Conservation (phyloP, 169 alveolate species). For the Eimeria sp. region DNA sequence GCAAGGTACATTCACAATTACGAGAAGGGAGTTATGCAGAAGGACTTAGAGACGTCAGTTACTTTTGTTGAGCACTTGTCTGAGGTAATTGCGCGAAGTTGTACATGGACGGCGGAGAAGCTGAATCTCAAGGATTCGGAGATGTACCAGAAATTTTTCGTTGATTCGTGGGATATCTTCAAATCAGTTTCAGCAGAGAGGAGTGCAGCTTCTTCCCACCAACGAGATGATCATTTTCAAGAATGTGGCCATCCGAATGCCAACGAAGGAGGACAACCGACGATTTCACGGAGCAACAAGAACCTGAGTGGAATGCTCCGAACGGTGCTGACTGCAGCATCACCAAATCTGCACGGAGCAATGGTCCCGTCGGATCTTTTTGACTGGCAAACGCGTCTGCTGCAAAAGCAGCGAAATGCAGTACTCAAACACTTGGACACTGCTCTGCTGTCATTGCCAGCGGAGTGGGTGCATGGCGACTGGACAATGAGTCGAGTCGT, state of each 20-base stretch:
- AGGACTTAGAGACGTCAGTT: conserved; percentile 30
- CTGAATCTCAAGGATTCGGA: conserved; percentile 27
- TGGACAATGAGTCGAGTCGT: conserved; percentile 31
- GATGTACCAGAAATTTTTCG: conserved; percentile 42
- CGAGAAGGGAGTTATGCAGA: conserved; percentile 19
- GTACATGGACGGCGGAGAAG: conserved; percentile 2
- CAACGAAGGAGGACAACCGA: neutral
- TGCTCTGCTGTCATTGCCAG: conserved; percentile 23
- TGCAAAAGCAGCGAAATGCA: conserved; percentile 45
- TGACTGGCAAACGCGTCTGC: conserved; percentile 56
- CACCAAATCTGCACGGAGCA: conserved; percentile 26
- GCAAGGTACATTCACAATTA: conserved; percentile 26
- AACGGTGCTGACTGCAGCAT: conserved; percentile 2
- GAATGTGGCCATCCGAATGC: neutral
- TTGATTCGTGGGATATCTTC: conserved; percentile 21
- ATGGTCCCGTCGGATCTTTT: conserved; percentile 35
- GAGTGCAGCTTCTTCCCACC: neutral
- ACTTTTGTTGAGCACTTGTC: conserved; percentile 25
- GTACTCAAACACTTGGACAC: neutral
- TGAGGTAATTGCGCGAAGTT: conserved; percentile 8
- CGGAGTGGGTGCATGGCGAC: conserved; percentile 9
- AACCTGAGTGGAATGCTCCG: neutral
- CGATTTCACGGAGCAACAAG: neutral
- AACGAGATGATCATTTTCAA: neutral
- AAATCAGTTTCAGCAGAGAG: neutral